Evolutionary conservation across 2,329 filamentous ascomycete species (phyloP), one percentile per base, ranked within the genome.

Genomic region (Nemania serpens): DNA sequence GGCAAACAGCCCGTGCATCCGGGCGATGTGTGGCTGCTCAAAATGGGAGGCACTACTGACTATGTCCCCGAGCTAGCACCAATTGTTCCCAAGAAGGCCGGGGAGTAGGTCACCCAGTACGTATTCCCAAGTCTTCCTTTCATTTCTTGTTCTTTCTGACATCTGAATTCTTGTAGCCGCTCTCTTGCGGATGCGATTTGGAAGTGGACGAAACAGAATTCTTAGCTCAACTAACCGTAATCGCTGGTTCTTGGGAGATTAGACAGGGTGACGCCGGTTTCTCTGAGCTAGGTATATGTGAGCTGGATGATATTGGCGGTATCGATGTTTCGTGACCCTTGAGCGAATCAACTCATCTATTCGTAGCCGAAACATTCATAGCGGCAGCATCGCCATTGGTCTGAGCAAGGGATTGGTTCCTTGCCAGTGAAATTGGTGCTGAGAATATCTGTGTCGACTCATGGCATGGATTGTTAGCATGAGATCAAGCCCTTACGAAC

Each of bases 41-140:
- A 69, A 49, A 79, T 81, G 73, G 82, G 76, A 11, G 85, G 79
- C 11, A 73, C 73, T 1, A 82, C 77, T 55, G 82, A 87, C 67
- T 81, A 85, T 65, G 78, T 86, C 13, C 72, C 76, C 1, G 67
- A 77, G 41, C 68, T 67, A 11, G 75, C 77, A 73, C 74, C 82
- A 5, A 80, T 84, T 51, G 62, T 66, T 45, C 74, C 79, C 15
- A 70, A 69, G 52, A 77, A 77, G 64, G 66, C 69, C 59, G 77
- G 75, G 65, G 75, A 81, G 66, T 82, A 82, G 80, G 72, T 70
- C 57, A 63, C 67, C 61, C 45, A 47, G 45, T 33, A 17, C 5
- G 45, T 18, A 34, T 33, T n/a, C n/a, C 15, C 12, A 34, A 22
- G 17, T 22, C 12, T 22, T 48, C 17, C 2, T n/a, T 34, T 34